Evolutionary conservation across 1,284 basidiomycete genomes (phyloP).

Genomic region (Rhodotorula sp.): DNA sequence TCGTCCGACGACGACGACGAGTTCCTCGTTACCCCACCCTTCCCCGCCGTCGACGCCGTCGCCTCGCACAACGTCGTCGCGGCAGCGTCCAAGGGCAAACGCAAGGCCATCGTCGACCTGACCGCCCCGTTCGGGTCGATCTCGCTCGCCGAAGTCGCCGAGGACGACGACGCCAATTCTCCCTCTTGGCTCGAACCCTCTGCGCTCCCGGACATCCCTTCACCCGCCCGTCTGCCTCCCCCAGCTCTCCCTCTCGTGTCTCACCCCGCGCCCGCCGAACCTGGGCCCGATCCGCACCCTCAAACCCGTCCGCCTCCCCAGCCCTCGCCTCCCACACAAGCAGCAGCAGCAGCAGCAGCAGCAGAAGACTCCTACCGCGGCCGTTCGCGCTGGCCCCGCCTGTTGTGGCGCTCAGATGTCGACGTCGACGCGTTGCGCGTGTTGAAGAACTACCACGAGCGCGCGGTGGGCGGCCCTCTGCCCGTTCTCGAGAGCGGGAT

Average conservation of each 20-base stretch:
- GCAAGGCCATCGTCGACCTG: slow-evolving; percentile 15
- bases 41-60: slow-evolving; percentile 10
- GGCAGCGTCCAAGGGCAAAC: slow-evolving; percentile 17
- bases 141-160: slow-evolving; percentile 6
- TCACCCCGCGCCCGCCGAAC: neutral
- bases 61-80: neutral
- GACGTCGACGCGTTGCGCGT: slow-evolving; percentile 31
- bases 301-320: neutral
- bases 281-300: neutral
- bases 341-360: slow-evolving; percentile 1
- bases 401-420: slow-evolving; percentile 35
- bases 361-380: slow-evolving; percentile 14
- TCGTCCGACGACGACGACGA: slow-evolving; percentile 23
- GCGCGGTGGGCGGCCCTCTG: slow-evolving; percentile 34
- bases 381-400: slow-evolving; percentile 33
- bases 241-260: neutral
- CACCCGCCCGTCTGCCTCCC: neutral
- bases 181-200: neutral
- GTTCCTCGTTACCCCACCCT: slow-evolving; percentile 16
- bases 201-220: neutral
- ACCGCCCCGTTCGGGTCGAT: slow-evolving; percentile 1
- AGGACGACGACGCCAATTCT: neutral
- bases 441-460: slow-evolving; percentile 31
- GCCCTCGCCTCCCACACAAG: slow-evolving; percentile 1
- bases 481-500: slow-evolving; percentile 24